Percentiles rank a stretch among this genome's conserved stretches.
Conservation (phyloP, 768 basidiomycete genomes). For the Tulasnella sp. region DNA sequence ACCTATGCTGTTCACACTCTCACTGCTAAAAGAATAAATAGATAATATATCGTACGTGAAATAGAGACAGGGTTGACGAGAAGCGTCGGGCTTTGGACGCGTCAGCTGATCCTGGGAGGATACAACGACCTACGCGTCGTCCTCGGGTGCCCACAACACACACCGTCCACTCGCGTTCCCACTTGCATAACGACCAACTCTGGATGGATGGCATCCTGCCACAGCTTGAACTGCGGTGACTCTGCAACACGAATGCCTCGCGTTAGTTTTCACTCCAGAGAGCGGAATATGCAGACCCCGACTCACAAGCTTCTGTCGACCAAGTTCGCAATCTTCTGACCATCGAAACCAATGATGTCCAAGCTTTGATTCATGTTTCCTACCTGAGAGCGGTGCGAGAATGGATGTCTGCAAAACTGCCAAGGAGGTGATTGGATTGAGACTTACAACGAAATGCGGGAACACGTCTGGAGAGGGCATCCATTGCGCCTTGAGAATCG, state of each 20-base stretch:
- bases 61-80: neutral
- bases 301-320: conserved; percentile 17
- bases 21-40: neutral
- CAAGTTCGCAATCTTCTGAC: conserved; percentile 55
- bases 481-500: conserved; percentile 75
- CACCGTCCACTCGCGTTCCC: conserved; percentile 79
- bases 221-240: conserved; percentile 85
- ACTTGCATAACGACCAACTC: conserved; percentile 68
- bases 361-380: conserved; percentile 76
- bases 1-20: too few relatives aligned
- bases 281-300: neutral
- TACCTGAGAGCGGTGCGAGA: conserved; percentile 45
- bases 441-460: conserved; percentile 74
- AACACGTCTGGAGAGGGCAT: conserved; percentile 70
- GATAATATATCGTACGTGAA: neutral
- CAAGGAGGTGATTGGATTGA: neutral
- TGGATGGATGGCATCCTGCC: conserved; percentile 76
- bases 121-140: neutral
- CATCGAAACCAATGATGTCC: conserved; percentile 73
- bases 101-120: neutral
- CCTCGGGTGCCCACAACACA: conserved; percentile 60
- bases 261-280: neutral
- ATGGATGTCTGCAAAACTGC: neutral
- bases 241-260: conserved; percentile 39
- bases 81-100: neutral